Base-by-base conservation (phyloP, 805 yeast species). In the Kluyveromyces aestuarii region DNA sequence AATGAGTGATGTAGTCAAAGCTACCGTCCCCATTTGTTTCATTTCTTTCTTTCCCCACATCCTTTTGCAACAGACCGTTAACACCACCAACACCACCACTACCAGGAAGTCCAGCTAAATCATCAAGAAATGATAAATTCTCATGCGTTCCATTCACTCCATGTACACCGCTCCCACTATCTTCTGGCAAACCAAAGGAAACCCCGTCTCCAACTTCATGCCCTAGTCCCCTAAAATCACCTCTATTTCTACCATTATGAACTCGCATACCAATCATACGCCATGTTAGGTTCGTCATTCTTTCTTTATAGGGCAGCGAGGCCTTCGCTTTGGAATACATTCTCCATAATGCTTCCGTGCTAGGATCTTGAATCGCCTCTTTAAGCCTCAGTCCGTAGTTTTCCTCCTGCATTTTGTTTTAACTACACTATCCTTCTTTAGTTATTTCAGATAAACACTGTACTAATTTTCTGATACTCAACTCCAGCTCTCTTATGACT, bases 211-310 rank as follows among this genome's bases (percentile, higher is more conserved):
- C 25, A 21, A 21, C 25, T 21, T 21, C 25, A 21, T 21, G 25
- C 6, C 25, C 25, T 21, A 21, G 25, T 30, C 14, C 14, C 46
- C 25, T 36, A 19, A n/a, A n/a, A n/a, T 37, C 33, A 7, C 21
- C 17, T 11, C 35, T 13, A 37, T 21, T 13, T 35, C 45, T 13
- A 39, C 27, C 13, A 49, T 46, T 40, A 25, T 48, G 51, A 53
- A 61, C 74, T 27, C 55, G 45, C 55, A 83, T 70, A 41, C 74
- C 78, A 90, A 88, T 83, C 79, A 88, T 75, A 50, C 96, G 70
- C 96, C 96, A 88, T 9, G 95, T 81, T 48, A 88, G 66, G 61
- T 89, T 89, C 59, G 85, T 87, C 81, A 89, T 84, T 45, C 96
- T 71, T 27, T 79, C 75, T 48, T 77, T 76, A 62, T 86, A 81